phyloP scores from a whole-genome alignment of 2,329 filamentous ascomycete genomes.

The Pseudogymnoascus sp. region DNA sequence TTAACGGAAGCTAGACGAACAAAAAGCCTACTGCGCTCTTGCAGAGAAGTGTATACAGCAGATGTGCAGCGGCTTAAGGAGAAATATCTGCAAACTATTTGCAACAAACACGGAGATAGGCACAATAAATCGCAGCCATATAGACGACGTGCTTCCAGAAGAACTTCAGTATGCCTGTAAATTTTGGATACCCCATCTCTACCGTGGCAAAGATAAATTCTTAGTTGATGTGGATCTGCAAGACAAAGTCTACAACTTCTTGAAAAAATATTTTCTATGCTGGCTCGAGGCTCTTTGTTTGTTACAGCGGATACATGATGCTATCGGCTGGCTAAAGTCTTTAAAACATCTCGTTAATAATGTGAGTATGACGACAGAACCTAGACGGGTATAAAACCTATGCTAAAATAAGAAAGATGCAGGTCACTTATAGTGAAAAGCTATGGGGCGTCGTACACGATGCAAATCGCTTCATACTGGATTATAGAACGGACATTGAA shows the following conservation, averaged over 20 bases:
- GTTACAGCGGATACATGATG: slow-evolving; percentile 13
- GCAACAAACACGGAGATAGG: not conserved
- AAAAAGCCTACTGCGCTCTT: slow-evolving; percentile 17
- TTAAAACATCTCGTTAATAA: slow-evolving; percentile 14
- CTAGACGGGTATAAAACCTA: not conserved
- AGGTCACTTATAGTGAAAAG: not conserved
- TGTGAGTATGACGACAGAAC: not conserved
- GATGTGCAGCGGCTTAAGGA: slow-evolving; percentile 22
- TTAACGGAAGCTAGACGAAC: not conserved
- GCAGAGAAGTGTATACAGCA: slow-evolving; percentile 35
- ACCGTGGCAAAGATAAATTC: not conserved
- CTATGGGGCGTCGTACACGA: not conserved
- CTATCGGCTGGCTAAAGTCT: slow-evolving; percentile 11
- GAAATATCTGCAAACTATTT: slow-evolving; percentile 15
- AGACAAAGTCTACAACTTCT: slow-evolving; percentile 14
- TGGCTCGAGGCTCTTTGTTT: slow-evolving; percentile 26
- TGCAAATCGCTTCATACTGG: slow-evolving; percentile 3
- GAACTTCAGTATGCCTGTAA: slow-evolving; percentile 28
- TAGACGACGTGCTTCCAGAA: not conserved
- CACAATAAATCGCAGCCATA: not conserved
- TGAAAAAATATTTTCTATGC: slow-evolving; percentile 20
- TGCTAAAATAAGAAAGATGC: not conserved
- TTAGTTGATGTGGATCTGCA: slow-evolving; percentile 11
- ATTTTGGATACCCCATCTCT: slow-evolving; percentile 31
- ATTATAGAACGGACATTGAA: slow-evolving; percentile 18